These are phyloP conservation scores for Phytophthora podocarpi DNA, from an alignment of 352 stramenopile genomes.

Conservation along the genomic window DNA sequence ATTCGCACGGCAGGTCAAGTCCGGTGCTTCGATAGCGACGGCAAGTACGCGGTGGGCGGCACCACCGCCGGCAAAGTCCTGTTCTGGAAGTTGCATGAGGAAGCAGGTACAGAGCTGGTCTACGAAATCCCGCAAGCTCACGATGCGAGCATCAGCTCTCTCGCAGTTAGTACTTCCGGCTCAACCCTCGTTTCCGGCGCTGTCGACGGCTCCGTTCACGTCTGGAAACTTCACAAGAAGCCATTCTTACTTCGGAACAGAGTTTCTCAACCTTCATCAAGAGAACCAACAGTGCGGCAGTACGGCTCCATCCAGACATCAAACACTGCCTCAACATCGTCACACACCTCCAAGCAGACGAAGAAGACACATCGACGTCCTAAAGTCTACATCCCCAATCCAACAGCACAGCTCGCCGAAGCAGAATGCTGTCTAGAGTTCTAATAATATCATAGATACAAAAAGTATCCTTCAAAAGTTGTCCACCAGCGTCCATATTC, in stretches of 20 bases:
- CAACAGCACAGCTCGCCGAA: conserved; percentile 30
- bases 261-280: not conserved
- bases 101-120: conserved; percentile 47
- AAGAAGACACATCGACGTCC: not conserved
- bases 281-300: not conserved
- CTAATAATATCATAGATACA: conserved; percentile 16
- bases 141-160: conserved; percentile 62
- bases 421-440: conserved; percentile 42
- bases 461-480: conserved; percentile 5
- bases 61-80: conserved; percentile 65
- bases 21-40: conserved; percentile 75
- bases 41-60: conserved; percentile 69
- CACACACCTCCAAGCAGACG: not conserved
- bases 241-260: not conserved
- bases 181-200: conserved; percentile 63
- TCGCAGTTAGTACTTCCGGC: conserved; percentile 59
- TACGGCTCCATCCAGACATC: conserved; percentile 35
- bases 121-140: conserved; percentile 69
- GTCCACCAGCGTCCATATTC: not conserved
- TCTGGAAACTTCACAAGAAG: conserved; percentile 57
- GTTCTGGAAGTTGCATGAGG: conserved; percentile 70
- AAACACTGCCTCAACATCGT: conserved; percentile 6
- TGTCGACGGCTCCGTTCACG: conserved; percentile 61
- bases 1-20: conserved; percentile 59
- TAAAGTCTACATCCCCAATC: conserved; percentile 16